Conservation (phyloP, 108 stramenopile genomes). For the Epithemia pelagica region DNA sequence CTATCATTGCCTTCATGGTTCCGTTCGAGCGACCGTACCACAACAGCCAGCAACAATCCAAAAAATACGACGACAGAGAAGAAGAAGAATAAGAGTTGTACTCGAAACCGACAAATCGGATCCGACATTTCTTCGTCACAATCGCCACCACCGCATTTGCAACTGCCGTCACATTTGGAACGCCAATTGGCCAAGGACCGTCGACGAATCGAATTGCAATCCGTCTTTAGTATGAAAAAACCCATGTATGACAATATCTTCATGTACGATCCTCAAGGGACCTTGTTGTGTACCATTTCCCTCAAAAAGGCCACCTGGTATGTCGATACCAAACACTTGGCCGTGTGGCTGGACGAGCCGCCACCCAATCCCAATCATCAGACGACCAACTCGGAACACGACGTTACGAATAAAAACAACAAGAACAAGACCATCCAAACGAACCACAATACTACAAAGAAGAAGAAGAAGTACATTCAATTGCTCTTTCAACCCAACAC, state of each 20-base stretch:
- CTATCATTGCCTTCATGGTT: too few relatives aligned
- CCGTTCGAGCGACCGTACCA: too few relatives aligned
- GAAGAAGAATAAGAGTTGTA: too few relatives aligned
- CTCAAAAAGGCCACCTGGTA: conserved; percentile 83
- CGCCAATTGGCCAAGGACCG: conserved; percentile 60
- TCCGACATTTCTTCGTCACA: too few relatives aligned
- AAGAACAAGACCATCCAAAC: conserved; percentile 8
- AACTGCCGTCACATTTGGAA: conserved; percentile 48
- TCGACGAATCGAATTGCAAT: conserved; percentile 50
- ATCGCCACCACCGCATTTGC: background rate
- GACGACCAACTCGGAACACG: conserved; percentile 38
- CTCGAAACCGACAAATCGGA: too few relatives aligned
- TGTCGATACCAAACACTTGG: conserved; percentile 55
- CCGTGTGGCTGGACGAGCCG: conserved; percentile 29
- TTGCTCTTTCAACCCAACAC: conserved; percentile 12
- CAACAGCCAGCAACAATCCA: too few relatives aligned
- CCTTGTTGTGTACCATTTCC: conserved; percentile 57
- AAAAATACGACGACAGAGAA: too few relatives aligned
- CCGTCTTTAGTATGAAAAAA: conserved; percentile 64
- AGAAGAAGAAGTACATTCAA: conserved; percentile 11
- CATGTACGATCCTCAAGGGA: conserved; percentile 56
- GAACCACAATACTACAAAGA: conserved; percentile 12
- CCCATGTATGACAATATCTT: conserved; percentile 81
- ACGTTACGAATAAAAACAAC: conserved; percentile 7
- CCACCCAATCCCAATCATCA: conserved; percentile 24